phyloP scores from a whole-genome alignment of 2,329 filamentous ascomycete species.

The Nemania sp. region DNA sequence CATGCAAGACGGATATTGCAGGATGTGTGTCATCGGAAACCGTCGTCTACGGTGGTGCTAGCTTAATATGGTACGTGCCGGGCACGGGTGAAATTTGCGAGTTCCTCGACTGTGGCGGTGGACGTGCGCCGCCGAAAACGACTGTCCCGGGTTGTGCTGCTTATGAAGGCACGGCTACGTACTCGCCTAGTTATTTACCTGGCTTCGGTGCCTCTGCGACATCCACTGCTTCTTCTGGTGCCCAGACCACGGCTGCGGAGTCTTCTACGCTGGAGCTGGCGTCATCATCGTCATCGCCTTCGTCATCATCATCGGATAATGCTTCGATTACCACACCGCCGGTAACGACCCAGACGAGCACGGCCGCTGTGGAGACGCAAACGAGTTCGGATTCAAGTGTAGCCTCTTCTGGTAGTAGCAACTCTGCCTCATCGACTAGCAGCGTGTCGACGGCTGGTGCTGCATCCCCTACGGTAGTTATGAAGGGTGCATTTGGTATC shows the following conservation, averaged over 20 bases:
- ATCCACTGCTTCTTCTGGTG: conserved; percentile 23
- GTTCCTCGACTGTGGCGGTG: conserved; percentile 75
- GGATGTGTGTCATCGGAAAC: conserved; percentile 59
- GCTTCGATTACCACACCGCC: conserved; percentile 26
- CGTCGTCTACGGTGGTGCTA: conserved; percentile 56
- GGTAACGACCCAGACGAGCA: conserved; percentile 6
- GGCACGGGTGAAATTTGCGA: conserved; percentile 73
- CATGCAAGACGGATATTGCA: conserved; percentile 59
- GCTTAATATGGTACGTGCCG: conserved; percentile 70
- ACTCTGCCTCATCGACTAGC: conserved; percentile 22
- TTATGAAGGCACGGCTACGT: conserved; percentile 68
- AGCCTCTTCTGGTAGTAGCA: conserved; percentile 4
- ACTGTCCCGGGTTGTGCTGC: conserved; percentile 69
- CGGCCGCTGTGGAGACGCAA: conserved; percentile 10
- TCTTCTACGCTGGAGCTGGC: conserved; percentile 18
- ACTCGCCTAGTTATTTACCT: conserved; percentile 63
- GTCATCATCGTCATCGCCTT: conserved; percentile 11
- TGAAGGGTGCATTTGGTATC: conserved; percentile 42
- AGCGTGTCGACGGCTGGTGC: conserved; percentile 39
- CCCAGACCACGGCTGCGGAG: conserved; percentile 15
- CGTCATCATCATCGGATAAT: too few species aligned
- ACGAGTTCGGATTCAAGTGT: conserved; percentile 8
- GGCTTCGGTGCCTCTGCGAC: conserved; percentile 44
- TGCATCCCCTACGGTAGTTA: conserved; percentile 39
- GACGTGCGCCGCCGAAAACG: conserved; percentile 72